Conservation (phyloP, 805 yeast species). For the Saccharomyces paradoxus region DNA sequence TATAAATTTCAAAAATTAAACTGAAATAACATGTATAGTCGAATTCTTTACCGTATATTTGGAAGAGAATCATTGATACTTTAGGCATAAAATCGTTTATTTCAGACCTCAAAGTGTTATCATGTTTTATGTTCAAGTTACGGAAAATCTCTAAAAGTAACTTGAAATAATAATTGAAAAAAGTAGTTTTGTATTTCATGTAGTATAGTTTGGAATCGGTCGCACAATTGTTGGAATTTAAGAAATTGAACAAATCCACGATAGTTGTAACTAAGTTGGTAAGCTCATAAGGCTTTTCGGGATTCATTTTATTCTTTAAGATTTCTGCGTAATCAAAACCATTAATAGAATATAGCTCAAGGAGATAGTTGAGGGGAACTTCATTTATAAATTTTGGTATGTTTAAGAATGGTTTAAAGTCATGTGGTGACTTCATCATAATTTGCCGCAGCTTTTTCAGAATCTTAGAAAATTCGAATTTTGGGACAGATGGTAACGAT, state of each 20-base stretch:
- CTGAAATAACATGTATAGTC: constrained; percentile 20
- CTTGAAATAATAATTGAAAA: constrained; percentile 21
- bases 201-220: constrained; percentile 15
- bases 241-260: constrained; percentile 9
- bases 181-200: constrained; percentile 23
- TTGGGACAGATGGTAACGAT: neutral
- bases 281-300: constrained; percentile 5
- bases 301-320: constrained; percentile 11
- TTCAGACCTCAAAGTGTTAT: neutral
- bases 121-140: neutral
- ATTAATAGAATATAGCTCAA: constrained; percentile 30
- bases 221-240: constrained; percentile 7
- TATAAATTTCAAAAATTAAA: constrained; percentile 12
- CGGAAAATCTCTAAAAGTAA: constrained; percentile 5
- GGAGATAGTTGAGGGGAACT: constrained; percentile 20
- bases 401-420: constrained; percentile 26
- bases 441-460: constrained; percentile 13
- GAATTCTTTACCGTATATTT: constrained; percentile 25
- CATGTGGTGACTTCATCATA: constrained; percentile 21
- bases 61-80: constrained; percentile 6
- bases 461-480: constrained; percentile 12
- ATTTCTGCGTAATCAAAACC: constrained; percentile 14
- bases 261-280: neutral
- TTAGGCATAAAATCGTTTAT: constrained; percentile 3
- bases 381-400: constrained; percentile 22